Evolutionary conservation across 1,284 basidiomycete genomes (phyloP).

Genomic region (Ganoderma sinense): DNA sequence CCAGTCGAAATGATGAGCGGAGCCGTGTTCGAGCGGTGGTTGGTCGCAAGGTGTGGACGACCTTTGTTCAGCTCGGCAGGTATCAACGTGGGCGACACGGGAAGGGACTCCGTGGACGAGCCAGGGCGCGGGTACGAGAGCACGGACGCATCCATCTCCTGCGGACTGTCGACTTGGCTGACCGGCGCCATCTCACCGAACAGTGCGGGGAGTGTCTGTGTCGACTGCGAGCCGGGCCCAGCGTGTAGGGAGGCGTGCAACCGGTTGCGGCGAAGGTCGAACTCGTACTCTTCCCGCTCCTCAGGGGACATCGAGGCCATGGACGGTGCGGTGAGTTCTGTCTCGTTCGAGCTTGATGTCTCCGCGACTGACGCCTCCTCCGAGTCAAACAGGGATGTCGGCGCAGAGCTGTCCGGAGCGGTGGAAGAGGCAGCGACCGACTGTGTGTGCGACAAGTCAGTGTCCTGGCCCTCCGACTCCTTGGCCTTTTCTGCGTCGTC

Average conservation of each 20-base stretch:
- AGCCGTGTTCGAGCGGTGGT: slow-evolving; percentile 33
- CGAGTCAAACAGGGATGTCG: slow-evolving; percentile 24
- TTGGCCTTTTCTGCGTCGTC: slow-evolving; percentile 17
- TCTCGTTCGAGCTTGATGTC: slow-evolving; percentile 29
- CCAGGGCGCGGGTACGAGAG: slow-evolving; percentile 74
- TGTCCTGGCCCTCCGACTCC: slow-evolving; percentile 14
- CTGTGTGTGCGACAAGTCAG: slow-evolving; percentile 21
- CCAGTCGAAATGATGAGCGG: slow-evolving; percentile 21
- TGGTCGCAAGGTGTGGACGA: slow-evolving; percentile 27
- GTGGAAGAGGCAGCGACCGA: slow-evolving; percentile 24
- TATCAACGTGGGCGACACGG: slow-evolving; percentile 40
- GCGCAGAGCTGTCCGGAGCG: slow-evolving; percentile 21
- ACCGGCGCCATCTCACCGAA: slow-evolving; percentile 33
- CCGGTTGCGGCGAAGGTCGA: slow-evolving; percentile 25
- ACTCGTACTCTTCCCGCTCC: slow-evolving; percentile 29
- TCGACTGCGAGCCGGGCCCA: slow-evolving; percentile 39
- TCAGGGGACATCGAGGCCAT: slow-evolving; percentile 14
- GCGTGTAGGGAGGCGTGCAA: slow-evolving; percentile 34
- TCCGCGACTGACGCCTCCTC: slow-evolving; percentile 29
- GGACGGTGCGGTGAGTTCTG: slow-evolving; percentile 35
- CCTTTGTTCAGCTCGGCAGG: slow-evolving; percentile 20
- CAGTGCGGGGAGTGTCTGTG: slow-evolving; percentile 44
- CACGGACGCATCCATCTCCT: slow-evolving; percentile 65
- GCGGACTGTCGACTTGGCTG: slow-evolving; percentile 31
- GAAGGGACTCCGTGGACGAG: slow-evolving; percentile 72